phyloP scores from a whole-genome alignment of 305 asterid genomes.

The Rubia tinctorum region DNA sequence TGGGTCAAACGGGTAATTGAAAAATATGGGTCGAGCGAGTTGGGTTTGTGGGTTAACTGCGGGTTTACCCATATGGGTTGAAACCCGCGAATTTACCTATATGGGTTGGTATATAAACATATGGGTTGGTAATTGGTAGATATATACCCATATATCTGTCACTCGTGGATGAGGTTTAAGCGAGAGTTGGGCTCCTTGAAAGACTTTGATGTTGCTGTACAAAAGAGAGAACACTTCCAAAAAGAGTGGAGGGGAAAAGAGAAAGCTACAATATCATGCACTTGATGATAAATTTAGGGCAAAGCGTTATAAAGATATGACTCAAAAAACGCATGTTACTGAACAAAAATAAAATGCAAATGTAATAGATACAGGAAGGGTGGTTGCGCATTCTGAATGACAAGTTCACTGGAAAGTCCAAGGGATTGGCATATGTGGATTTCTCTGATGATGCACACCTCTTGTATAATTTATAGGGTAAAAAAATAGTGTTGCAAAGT shows the following conservation, averaged over 20 bases:
- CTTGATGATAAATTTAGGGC: conserved; percentile 51
- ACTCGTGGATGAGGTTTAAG: conserved; percentile 88
- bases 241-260: conserved; percentile 63
- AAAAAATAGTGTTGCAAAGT: conserved; percentile 62
- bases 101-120: too few species aligned
- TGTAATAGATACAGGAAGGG: conserved; percentile 47
- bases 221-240: conserved; percentile 46
- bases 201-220: conserved; percentile 71
- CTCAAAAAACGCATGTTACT: conserved; percentile 36
- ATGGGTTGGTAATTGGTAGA: too few species aligned
- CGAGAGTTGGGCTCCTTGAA: conserved; percentile 82
- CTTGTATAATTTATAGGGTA: conserved; percentile 45
- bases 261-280: conserved; percentile 48
- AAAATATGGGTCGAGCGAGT: too few species aligned
- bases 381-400: conserved; percentile 71
- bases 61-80: too few species aligned
- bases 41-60: too few species aligned
- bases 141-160: conserved; percentile 43
- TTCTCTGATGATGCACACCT: conserved; percentile 79
- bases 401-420: conserved; percentile 71
- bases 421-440: conserved; percentile 95
- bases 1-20: too few species aligned
- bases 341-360: conserved; percentile 27
- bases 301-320: conserved; percentile 57
- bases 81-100: too few species aligned